These are phyloP conservation scores for Pogostemon cablin DNA, from an alignment of 257 asterid genomes.

Conservation along the genomic window DNA sequence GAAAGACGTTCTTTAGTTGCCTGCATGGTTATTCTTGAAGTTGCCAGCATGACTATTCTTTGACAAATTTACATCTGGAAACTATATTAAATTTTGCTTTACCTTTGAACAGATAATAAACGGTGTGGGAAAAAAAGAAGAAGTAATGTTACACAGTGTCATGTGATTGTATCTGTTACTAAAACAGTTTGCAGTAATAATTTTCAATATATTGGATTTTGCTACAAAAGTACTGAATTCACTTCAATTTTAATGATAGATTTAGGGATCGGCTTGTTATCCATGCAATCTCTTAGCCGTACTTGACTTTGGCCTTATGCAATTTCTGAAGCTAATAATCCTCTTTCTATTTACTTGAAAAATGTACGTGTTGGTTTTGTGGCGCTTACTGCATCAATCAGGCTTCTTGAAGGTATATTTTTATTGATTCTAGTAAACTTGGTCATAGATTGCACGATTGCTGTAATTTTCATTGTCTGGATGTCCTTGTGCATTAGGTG, in stretches of 20 bases:
- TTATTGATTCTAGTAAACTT: constrained; percentile 17
- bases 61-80: constrained; percentile 5
- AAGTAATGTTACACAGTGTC: not conserved
- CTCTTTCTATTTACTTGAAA: constrained; percentile 56
- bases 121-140: not conserved
- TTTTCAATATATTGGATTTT: not conserved
- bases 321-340: constrained; percentile 21
- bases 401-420: constrained; percentile 70
- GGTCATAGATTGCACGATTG: constrained; percentile 16
- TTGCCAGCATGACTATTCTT: not conserved
- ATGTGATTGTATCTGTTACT: not conserved
- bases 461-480: constrained; percentile 17
- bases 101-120: not conserved
- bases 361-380: constrained; percentile 65
- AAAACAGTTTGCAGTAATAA: not conserved
- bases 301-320: not conserved
- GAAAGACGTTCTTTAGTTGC: not conserved
- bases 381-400: constrained; percentile 81
- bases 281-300: constrained; percentile 2
- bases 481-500: constrained; percentile 45
- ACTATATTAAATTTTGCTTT: not conserved
- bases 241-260: not conserved
- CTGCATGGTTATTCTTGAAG: no score
- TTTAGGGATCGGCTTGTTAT: not conserved
- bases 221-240: not conserved